These are phyloP conservation scores for Pestalotiopsis sp. DNA, from an alignment of 2,329 filamentous ascomycete species.

Conservation along the genomic window DNA sequence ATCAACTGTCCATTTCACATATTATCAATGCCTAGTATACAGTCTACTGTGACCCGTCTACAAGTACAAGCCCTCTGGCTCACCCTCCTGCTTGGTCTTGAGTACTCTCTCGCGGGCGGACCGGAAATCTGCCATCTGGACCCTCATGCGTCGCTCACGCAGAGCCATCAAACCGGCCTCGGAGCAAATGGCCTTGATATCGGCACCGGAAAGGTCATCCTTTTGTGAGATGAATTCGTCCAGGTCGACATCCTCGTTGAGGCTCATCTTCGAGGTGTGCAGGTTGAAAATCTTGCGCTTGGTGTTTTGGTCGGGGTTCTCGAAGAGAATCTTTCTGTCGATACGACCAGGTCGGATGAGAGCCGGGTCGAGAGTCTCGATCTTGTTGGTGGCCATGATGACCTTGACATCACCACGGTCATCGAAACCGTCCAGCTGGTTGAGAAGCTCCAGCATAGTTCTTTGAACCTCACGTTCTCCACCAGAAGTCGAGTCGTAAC, in stretches of 20 bases:
- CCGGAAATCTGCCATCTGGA: slow-evolving; percentile 98
- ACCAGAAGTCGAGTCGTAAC: slow-evolving; percentile 95
- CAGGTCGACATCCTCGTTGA: slow-evolving; percentile 94
- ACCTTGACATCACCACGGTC: slow-evolving; percentile 99
- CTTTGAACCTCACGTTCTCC: slow-evolving; percentile 97
- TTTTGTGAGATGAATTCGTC: slow-evolving; percentile 99
- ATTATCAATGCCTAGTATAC: slow-evolving; percentile 9
- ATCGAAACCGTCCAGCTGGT: slow-evolving; percentile 98
- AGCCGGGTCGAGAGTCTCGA: slow-evolving; percentile 93
- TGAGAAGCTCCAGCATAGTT: slow-evolving; percentile 97
- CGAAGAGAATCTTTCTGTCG: slow-evolving; percentile 89
- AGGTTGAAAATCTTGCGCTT: slow-evolving; percentile 97
- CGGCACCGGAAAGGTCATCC: slow-evolving; percentile 93
- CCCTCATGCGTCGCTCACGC: slow-evolving; percentile 92
- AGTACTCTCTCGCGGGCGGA: slow-evolving; percentile 89
- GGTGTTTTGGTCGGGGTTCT: slow-evolving; percentile 77
- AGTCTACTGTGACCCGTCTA: slow-evolving; percentile 49
- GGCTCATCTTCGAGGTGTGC: slow-evolving; percentile 97
- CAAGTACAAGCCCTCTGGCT: slow-evolving; percentile 98
- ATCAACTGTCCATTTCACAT: not conserved
- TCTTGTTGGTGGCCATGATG: slow-evolving; percentile 99
- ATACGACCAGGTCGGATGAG: slow-evolving; percentile 97
- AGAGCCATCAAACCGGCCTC: slow-evolving; percentile 94
- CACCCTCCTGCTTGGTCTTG: slow-evolving; percentile 98
- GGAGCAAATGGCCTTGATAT: slow-evolving; percentile 98